Evolutionary conservation across 805 yeast species (phyloP).

Genomic region (Nakazawaea wickerhamii): DNA sequence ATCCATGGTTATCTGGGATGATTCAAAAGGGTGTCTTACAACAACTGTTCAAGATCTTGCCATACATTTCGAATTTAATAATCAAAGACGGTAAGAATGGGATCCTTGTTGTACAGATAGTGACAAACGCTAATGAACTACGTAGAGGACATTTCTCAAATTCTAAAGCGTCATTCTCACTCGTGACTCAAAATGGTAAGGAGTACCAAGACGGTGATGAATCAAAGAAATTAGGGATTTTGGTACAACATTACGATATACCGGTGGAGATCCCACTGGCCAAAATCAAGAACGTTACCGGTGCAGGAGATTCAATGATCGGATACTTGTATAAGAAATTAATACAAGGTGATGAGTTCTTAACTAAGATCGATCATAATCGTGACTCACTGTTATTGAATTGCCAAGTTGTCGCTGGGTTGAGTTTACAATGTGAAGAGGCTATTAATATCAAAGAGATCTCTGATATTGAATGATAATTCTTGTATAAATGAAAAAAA

Average conservation of each 20-base stretch:
- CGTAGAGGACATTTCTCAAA: no score
- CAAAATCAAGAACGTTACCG: slow-evolving; percentile 62
- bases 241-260: slow-evolving; percentile 57
- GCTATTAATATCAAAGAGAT: slow-evolving; percentile 21
- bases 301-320: slow-evolving; percentile 81
- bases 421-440: slow-evolving; percentile 18
- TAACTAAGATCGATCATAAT: slow-evolving; percentile 4
- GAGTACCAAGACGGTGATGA: slow-evolving; percentile 15
- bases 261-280: slow-evolving; percentile 29
- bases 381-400: slow-evolving; percentile 19
- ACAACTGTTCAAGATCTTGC: slow-evolving; percentile 66
- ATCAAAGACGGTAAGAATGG: slow-evolving; percentile 69
- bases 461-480: slow-evolving; percentile 1
- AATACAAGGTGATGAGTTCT: slow-evolving; percentile 16
- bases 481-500: background rate
- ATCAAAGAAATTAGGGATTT: slow-evolving; percentile 38
- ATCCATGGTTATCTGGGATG: slow-evolving; percentile 23
- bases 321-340: slow-evolving; percentile 54
- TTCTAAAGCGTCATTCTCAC: slow-evolving; percentile 16
- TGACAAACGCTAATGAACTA: slow-evolving; percentile 26
- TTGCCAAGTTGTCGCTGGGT: slow-evolving; percentile 23
- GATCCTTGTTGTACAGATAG: slow-evolving; percentile 39
- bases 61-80: slow-evolving; percentile 61
- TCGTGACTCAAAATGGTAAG: slow-evolving; percentile 15
- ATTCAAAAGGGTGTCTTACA: slow-evolving; percentile 48